A percentile compares a stretch with the other conserved stretches of the same genome.
Conservation (phyloP, 306 rosid genomes). For the Albizia julibrissin region DNA sequence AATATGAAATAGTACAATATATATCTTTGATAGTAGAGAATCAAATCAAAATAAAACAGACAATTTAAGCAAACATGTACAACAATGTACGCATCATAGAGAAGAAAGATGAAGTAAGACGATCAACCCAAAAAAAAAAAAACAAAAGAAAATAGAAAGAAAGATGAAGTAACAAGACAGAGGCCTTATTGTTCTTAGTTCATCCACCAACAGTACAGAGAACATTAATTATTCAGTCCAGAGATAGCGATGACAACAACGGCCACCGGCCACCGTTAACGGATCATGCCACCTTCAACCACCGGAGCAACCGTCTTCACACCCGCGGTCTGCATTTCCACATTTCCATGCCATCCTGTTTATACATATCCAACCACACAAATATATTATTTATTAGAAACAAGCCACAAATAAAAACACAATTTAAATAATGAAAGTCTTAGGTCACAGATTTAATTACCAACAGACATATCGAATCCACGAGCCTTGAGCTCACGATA, state of each 20-base stretch:
- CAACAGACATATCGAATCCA: background rate
- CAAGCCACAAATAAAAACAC: too few relatives aligned
- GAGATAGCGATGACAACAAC: background rate
- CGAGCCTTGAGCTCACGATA: conserved; percentile 4
- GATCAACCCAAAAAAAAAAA: too few relatives aligned
- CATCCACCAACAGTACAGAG: background rate
- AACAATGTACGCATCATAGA: background rate
- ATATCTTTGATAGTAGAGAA: too few relatives aligned
- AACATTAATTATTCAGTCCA: too few relatives aligned
- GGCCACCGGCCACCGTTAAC: background rate
- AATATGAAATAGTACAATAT: background rate
- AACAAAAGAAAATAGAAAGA: background rate
- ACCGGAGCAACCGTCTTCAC: background rate
- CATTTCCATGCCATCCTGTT: background rate
- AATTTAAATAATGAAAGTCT: background rate
- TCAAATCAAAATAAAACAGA: background rate
- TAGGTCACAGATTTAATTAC: background rate
- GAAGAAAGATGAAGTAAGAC: background rate
- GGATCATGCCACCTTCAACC: background rate
- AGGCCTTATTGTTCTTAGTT: background rate
- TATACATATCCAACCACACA: background rate
- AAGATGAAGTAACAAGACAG: background rate
- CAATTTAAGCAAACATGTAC: background rate
- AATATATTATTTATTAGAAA: background rate
- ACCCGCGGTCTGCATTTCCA: background rate